Conservation (phyloP, 176 grass and related monocot genomes). For the Bonia amplexicaulis region DNA sequence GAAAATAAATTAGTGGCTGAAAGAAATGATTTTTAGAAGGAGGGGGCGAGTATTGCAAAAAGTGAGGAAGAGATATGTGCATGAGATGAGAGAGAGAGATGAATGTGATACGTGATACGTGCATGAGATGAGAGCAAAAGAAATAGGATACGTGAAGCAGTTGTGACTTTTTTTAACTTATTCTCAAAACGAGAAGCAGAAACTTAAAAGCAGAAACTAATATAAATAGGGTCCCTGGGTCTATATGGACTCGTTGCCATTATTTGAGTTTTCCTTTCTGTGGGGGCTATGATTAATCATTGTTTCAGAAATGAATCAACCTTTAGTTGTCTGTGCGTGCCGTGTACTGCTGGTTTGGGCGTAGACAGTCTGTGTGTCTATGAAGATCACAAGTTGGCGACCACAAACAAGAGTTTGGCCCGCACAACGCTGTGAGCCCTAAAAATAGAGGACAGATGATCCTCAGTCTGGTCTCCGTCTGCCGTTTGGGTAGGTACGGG, state of each 20-base stretch:
- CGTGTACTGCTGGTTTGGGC: background rate
- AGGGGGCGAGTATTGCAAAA: too few species aligned
- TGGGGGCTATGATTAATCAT: background rate
- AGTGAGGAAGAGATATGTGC: too few species aligned
- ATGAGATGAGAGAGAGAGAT: too few species aligned
- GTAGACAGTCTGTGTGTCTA: background rate
- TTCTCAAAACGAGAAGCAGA: too few species aligned
- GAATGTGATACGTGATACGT: too few species aligned
- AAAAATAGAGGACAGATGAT: background rate
- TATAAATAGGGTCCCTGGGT: too few species aligned
- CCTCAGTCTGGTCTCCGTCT: background rate
- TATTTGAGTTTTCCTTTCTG: background rate
- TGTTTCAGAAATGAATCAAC: background rate
- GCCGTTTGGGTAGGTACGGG: background rate
- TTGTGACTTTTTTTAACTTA: too few species aligned
- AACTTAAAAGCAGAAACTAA: too few species aligned
- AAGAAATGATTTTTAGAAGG: too few species aligned
- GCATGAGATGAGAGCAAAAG: too few species aligned
- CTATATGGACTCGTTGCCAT: background rate
- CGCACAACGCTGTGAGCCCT: background rate
- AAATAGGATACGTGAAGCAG: fast-evolving
- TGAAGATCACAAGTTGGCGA: background rate
- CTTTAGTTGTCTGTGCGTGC: background rate
- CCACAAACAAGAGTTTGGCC: background rate
- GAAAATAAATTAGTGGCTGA: too few species aligned